Evolutionary conservation across 306 rosid genomes (phyloP), one percentile per base, ranked within the genome.

Genomic region (Trichosanthes truncata): DNA sequence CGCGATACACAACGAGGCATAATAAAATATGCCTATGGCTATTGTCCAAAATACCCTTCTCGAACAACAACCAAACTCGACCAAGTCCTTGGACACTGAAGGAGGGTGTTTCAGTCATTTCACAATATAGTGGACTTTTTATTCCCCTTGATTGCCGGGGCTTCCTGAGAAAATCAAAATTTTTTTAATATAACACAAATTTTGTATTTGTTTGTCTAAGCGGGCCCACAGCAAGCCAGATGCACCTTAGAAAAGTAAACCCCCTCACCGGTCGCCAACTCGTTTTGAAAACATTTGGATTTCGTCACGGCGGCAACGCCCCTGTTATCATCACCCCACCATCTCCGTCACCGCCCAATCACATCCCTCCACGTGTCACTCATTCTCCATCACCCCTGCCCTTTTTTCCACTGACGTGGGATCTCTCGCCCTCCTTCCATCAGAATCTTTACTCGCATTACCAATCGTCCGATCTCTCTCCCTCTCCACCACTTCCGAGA

Each of bases 331-430:
- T 76, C 80, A 68, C 79, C 80, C 49, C 53, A n/a, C 36, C 36
- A 56, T 31, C 62, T 55, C 29, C 80, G 55, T 76, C 80, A 59
- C 40, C 11, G 3, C 69, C 80, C 38, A 57, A 77, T 38, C 55
- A 38, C 3, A 1, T 13, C 20, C 40, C 10, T 14, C 67, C 80
- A 77, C 80, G 80, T 57, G 69, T 26, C n/a, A 13, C 4, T 3
- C 69, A 5, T 40, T 12, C 6, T 21, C 38, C n/a, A 43, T 7
- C 38, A 43, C 69, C 78, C 55, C 17, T 17, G 8, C 5, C 23
- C 67, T 12, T 77, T 77, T 77, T 78, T 20, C 35, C 80, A 40
- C 73, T 9, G 40, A 46, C 81, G 81, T 45, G 74, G 81, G 81
- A 61, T 78, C 81, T 31, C 40, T 78, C 72, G 45, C 81, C 81